A percentile compares a stretch with the other conserved stretches of the same genome.
Conservation (phyloP, 2,329 filamentous ascomycete species). For the Aspergillus pseudoterreus region DNA sequence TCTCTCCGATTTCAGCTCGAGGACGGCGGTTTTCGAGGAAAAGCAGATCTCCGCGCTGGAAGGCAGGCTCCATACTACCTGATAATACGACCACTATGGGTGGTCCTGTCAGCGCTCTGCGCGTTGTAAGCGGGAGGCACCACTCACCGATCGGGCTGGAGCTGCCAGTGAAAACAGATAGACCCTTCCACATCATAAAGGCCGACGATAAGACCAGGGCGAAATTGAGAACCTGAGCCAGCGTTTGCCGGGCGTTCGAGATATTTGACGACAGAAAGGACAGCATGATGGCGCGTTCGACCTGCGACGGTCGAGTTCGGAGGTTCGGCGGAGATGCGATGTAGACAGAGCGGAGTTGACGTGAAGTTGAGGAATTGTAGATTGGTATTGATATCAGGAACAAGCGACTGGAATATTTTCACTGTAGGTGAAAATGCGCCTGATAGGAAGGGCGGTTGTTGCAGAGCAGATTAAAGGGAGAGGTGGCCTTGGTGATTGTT, state of each 20-base stretch:
- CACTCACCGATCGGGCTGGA: slow-evolving; percentile 67
- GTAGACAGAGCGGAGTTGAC: background rate
- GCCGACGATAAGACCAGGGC: slow-evolving; percentile 84
- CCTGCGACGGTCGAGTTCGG: background rate
- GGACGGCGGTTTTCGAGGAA: slow-evolving; percentile 61
- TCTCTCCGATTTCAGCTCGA: slow-evolving; percentile 66
- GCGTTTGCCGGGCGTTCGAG: slow-evolving; percentile 71
- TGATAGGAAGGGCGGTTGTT: background rate
- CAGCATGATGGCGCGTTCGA: slow-evolving; percentile 55
- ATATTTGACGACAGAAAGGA: slow-evolving; percentile 57
- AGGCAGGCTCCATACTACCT: slow-evolving; percentile 66
- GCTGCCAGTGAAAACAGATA: slow-evolving; percentile 73
- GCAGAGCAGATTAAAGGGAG: slow-evolving; percentile 1
- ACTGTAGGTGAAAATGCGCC: background rate
- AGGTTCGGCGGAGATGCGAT: background rate
- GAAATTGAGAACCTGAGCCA: slow-evolving; percentile 83
- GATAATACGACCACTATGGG: slow-evolving; percentile 41
- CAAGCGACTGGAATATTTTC: background rate
- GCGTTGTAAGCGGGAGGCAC: background rate
- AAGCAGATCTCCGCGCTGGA: slow-evolving; percentile 61
- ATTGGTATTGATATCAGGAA: background rate
- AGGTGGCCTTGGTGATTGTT: slow-evolving; percentile 3
- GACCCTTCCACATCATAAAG: slow-evolving; percentile 93
- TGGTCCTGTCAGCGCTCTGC: background rate
- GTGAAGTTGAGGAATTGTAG: background rate